These are phyloP conservation scores for Russula sp. DNA, from an alignment of 768 basidiomycete genomes.

Conservation along the genomic window DNA sequence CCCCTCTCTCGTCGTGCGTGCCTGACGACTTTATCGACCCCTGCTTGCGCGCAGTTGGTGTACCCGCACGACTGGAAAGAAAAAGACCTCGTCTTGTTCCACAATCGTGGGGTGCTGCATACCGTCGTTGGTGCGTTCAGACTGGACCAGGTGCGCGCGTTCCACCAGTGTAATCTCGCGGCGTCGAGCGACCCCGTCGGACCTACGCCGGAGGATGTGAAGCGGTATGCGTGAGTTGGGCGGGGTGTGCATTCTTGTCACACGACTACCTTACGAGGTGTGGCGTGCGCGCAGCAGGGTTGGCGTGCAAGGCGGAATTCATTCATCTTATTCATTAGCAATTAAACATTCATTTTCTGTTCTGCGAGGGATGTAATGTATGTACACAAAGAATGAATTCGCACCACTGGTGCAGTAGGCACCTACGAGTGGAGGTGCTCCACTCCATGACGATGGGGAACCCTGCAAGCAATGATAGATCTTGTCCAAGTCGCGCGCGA, in stretches of 20 bases:
- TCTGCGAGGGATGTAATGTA: not conserved
- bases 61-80: slow-evolving; percentile 87
- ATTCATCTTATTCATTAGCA: not conserved
- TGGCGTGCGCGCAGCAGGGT: not conserved
- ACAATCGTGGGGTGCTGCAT: slow-evolving; percentile 79
- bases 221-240: slow-evolving; percentile 44
- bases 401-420: not conserved
- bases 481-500: too few species aligned
- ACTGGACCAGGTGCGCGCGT: slow-evolving; percentile 60
- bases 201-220: slow-evolving; percentile 61
- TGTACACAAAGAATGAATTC: not conserved
- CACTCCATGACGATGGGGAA: too few species aligned
- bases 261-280: not conserved
- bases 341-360: not conserved
- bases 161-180: slow-evolving; percentile 88
- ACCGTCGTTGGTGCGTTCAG: slow-evolving; percentile 73
- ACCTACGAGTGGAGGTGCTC: too few species aligned
- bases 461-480: not conserved
- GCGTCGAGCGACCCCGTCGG: slow-evolving; percentile 67
- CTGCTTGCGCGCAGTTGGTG: slow-evolving; percentile 44
- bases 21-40: not conserved
- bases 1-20: too few species aligned
- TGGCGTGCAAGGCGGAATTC: not conserved
- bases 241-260: not conserved
- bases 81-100: slow-evolving; percentile 77